Evolutionary conservation across 108 stramenopile species (phyloP).

Genomic region (Skeletonema costatum): DNA sequence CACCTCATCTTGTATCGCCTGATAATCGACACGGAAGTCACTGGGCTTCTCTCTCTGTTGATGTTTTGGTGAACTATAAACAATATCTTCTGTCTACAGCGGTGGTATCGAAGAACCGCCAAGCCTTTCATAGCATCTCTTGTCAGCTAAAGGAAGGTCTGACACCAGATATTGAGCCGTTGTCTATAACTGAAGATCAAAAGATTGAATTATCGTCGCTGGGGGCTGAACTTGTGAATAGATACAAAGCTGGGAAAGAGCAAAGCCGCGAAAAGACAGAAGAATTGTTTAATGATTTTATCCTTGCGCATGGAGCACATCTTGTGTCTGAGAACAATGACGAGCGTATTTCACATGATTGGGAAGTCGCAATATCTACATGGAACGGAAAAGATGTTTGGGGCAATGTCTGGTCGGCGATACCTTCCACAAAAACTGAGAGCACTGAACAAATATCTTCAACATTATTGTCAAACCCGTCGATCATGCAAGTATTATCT

Average conservation of each 20-base stretch:
- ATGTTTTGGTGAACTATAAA: constrained; percentile 50
- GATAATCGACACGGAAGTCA: constrained; percentile 54
- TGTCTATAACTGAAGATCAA: constrained; percentile 17
- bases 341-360: not conserved
- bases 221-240: constrained; percentile 56
- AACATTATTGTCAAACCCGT: constrained; percentile 25
- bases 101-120: constrained; percentile 63
- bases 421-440: constrained; percentile 30
- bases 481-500: constrained; percentile 39
- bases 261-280: constrained; percentile 43
- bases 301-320: constrained; percentile 47
- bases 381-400: constrained; percentile 19
- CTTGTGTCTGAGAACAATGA: not conserved
- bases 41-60: constrained; percentile 67
- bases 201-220: constrained; percentile 48
- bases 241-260: constrained; percentile 56
- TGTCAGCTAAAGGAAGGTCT: not conserved
- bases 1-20: constrained; percentile 73
- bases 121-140: constrained; percentile 55
- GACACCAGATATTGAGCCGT: not conserved
- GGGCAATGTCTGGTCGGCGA: constrained; percentile 34
- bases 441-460: constrained; percentile 6
- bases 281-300: constrained; percentile 78
- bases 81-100: constrained; percentile 76
- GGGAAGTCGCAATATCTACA: not conserved